Evolutionary conservation across 129 eudicot species (phyloP).

Genomic region (Escallonia herrerae): DNA sequence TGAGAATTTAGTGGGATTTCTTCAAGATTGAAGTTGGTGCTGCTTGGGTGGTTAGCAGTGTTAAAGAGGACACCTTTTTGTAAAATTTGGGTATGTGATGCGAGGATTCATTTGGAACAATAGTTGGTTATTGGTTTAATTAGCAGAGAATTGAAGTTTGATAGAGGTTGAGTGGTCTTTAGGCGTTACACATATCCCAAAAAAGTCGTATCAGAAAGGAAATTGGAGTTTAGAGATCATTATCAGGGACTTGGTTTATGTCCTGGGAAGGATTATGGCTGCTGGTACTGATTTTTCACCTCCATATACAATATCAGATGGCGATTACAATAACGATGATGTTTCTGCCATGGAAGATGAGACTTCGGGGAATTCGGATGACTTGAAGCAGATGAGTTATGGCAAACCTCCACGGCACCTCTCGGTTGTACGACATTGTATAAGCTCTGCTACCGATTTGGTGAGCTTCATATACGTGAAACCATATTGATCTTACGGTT

Average conservation of each 20-base stretch:
- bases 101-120: too few species aligned
- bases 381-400: constrained; percentile 31
- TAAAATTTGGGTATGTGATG: not conserved
- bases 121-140: too few species aligned
- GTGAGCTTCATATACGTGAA: constrained; percentile 26
- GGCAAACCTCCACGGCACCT: constrained; percentile 59
- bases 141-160: not conserved
- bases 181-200: not conserved
- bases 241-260: constrained; percentile 17
- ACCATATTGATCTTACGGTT: not conserved
- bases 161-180: not conserved
- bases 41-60: not conserved
- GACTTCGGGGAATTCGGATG: constrained; percentile 37
- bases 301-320: constrained; percentile 36
- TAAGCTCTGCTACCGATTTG: constrained; percentile 47
- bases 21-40: not conserved
- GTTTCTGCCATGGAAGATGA: constrained; percentile 36
- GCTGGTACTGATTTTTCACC: constrained; percentile 59
- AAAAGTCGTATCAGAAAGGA: not conserved
- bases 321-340: constrained; percentile 34
- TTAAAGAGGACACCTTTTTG: not conserved
- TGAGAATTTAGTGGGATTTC: not conserved
- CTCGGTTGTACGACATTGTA: constrained; percentile 51
- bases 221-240: constrained; percentile 8
- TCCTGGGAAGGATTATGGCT: constrained; percentile 44